Conservation (phyloP, 2,329 filamentous ascomycete species). For the Emergomyces orientalis region DNA sequence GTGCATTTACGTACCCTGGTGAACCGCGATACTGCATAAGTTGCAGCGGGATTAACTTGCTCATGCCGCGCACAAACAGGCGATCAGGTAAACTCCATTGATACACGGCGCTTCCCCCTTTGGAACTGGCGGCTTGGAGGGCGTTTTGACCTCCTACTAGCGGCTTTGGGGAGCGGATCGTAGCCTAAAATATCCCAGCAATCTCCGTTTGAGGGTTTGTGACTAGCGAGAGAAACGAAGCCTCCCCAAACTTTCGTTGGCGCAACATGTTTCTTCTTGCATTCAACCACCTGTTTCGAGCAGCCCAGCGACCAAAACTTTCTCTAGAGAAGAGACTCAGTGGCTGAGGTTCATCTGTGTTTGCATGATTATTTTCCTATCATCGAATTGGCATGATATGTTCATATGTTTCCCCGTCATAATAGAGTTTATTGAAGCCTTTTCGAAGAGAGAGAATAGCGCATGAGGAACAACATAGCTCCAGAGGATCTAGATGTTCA, state of each 20-base stretch:
- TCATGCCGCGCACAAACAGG: neutral
- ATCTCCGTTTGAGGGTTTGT: neutral
- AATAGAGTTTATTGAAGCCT: too few relatives aligned
- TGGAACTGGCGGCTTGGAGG: neutral
- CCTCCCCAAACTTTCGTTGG: neutral
- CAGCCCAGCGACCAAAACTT: neutral
- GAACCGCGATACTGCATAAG: neutral
- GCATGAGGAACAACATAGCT: neutral
- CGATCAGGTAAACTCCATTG: neutral
- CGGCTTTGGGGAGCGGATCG: neutral
- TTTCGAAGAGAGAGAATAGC: too few relatives aligned
- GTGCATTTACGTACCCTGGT: neutral
- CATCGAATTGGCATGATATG: neutral
- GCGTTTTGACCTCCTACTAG: constrained; percentile 9
- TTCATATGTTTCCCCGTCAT: too few relatives aligned
- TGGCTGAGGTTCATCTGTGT: neutral
- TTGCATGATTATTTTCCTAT: neutral
- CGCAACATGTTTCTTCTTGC: neutral
- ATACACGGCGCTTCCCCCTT: neutral
- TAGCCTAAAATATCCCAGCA: neutral
- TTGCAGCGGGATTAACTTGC: neutral
- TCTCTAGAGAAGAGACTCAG: neutral
- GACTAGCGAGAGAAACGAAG: neutral
- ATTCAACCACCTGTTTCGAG: neutral
- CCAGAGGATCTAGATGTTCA: neutral